Conservation (phyloP, 306 rosid species). For the Quercus mongolica region DNA sequence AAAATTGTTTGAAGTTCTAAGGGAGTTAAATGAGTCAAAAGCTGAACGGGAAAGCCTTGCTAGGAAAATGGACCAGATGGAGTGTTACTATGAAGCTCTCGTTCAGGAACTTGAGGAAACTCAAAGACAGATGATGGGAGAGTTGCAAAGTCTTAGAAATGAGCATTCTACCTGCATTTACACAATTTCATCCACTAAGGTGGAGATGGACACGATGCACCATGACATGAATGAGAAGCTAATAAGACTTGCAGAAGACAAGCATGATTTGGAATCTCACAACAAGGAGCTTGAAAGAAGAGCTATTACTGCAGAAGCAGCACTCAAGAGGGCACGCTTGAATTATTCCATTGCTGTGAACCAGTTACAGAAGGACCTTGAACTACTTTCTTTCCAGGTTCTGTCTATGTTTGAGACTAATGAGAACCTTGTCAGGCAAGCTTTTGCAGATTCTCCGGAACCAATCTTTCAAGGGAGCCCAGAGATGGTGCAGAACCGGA, state of each 20-base stretch:
- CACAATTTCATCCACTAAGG: slow-evolving; percentile 80
- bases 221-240: slow-evolving; percentile 75
- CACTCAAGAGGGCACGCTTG: slow-evolving; percentile 92
- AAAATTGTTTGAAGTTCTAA: slow-evolving; percentile 67
- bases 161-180: slow-evolving; percentile 88
- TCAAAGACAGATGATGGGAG: slow-evolving; percentile 93
- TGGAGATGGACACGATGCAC: slow-evolving; percentile 76
- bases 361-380: slow-evolving; percentile 97
- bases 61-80: slow-evolving; percentile 98
- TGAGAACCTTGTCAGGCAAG: slow-evolving; percentile 81
- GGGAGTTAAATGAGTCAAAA: slow-evolving; percentile 82
- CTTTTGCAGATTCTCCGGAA: slow-evolving; percentile 65
- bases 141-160: slow-evolving; percentile 85
- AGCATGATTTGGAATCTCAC: slow-evolving; percentile 55
- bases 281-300: slow-evolving; percentile 84
- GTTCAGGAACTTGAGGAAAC: slow-evolving; percentile 96
- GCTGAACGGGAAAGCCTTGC: slow-evolving; percentile 76
- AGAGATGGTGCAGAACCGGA: slow-evolving; percentile 36
- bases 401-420: slow-evolving; percentile 86
- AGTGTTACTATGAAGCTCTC: slow-evolving; percentile 98
- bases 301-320: slow-evolving; percentile 79
- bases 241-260: slow-evolving; percentile 67
- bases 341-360: slow-evolving; percentile 94
- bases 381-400: slow-evolving; percentile 83
- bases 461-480: slow-evolving; percentile 41